phyloP scores from a whole-genome alignment of 148 eudicot species.

The Rhododendron kiyosumense region DNA sequence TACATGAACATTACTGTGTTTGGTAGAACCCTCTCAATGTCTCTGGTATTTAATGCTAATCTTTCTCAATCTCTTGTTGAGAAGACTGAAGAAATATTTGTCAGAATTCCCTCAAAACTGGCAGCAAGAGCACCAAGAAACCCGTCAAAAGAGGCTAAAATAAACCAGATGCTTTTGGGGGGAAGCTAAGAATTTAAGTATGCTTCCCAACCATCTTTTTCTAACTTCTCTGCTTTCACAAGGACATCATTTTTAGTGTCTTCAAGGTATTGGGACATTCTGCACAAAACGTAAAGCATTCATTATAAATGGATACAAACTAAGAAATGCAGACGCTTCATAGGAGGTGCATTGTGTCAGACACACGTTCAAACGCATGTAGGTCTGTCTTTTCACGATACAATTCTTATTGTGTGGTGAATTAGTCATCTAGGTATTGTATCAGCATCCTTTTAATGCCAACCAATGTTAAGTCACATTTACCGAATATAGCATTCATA shows the following conservation, averaged over 20 bases:
- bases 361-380: not conserved
- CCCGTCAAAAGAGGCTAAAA: not conserved
- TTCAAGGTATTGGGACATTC: conserved; percentile 1
- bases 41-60: no score
- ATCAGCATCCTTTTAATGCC: not conserved
- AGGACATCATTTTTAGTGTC: conserved; percentile 4
- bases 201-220: conserved; percentile 2
- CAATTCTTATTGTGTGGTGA: not conserved
- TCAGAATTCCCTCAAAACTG: not conserved
- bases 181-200: not conserved
- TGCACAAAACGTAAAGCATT: not conserved
- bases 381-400: not conserved
- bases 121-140: not conserved
- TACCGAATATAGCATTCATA: not conserved
- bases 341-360: not conserved
- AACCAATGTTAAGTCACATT: not conserved
- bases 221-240: conserved; percentile 5
- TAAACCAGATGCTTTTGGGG: not conserved
- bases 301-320: not conserved
- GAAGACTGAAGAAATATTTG: not conserved
- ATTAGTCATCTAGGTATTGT: not conserved
- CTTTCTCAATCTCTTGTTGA: no score
- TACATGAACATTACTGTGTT: no score
- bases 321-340: not conserved
- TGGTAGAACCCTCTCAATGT: no score